A percentile compares a stretch with the other conserved stretches of the same genome.
Evolutionary conservation across 2,329 filamentous ascomycete species (phyloP).

Genomic region (Pseudogymnoascus sp.): DNA sequence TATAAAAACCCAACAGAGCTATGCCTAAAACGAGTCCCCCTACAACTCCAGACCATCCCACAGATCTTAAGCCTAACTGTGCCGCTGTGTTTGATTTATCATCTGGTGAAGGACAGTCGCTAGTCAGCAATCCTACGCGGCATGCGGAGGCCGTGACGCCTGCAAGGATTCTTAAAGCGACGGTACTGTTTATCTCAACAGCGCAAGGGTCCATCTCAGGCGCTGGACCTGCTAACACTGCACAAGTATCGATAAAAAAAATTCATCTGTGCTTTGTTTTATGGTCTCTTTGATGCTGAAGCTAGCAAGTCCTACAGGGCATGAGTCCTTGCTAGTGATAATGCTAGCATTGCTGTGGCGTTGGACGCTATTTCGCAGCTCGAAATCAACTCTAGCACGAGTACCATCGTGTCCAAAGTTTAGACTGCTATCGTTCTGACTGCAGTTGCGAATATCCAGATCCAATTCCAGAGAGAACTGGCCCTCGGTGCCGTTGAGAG

Average conservation of each 20-base stretch:
- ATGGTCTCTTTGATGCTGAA: not conserved
- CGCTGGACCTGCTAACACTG: not conserved
- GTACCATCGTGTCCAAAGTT: not conserved
- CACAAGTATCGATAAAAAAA: not conserved
- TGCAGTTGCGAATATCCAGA: not conserved
- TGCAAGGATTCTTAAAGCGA: not conserved
- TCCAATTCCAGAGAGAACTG: not conserved
- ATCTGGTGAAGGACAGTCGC: not conserved
- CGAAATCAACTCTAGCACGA: not conserved
- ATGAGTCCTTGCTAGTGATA: not conserved
- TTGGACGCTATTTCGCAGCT: not conserved
- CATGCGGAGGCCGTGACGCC: not conserved
- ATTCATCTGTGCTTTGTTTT: not conserved
- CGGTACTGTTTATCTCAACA: not conserved
- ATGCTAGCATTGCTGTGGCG: not conserved
- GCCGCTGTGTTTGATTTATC: not conserved
- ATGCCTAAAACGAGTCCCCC: not conserved
- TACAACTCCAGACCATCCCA: not conserved
- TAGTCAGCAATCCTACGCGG: not conserved
- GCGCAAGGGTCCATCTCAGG: not conserved
- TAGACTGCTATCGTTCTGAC: not conserved
- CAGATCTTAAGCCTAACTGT: not conserved
- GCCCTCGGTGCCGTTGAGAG: not conserved
- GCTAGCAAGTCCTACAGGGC: not conserved
- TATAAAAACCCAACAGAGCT: not conserved